Evolutionary conservation across 2,329 filamentous ascomycete species (phyloP), one percentile per base, ranked within the genome.

Genomic region (Rhynchosporium agropyri): DNA sequence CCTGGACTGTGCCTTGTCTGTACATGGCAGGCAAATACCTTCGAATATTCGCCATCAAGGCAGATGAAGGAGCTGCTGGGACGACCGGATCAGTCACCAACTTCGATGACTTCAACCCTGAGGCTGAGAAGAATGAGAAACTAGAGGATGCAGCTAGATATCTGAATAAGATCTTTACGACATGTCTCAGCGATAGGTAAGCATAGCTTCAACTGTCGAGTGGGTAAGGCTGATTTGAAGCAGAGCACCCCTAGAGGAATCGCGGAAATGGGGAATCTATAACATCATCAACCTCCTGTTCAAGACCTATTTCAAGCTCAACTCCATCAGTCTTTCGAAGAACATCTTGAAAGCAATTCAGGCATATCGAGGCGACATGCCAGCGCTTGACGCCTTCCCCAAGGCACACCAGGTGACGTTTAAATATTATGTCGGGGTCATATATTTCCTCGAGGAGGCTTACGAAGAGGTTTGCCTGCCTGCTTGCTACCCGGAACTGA

Each of bases 271-370:
- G 95, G 96, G 92, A 6, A 90, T 97, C 54, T 99, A 99, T 79
- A 93, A 92, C 76, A 89, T 94, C 68, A 92, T 93, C 73, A 98
- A 97, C 74, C 83, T 99, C 7, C 82, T 97, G 13, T 99, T 99
- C 85, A 98, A 98, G 78, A 98, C 93, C 1, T 97, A 98, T 76
- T 99, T 99, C 81, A 96, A 91, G 79, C 81, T 98, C 67, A 97
- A 96, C 77, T 91, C 90, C 40, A 89, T 96, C 62, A 88, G 87
- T n/a, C 81, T 98, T 26, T 96, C 89, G 20, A 92, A 95, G 74
- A 97, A 95, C 68, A 89, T 98, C 56, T 81, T 99, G 53, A 91
- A 89, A 69, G 92, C 92, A 0, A 82, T 99, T 54, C 83, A 88
- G 53, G 93, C 92, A 12, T 89, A 90, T 60, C 80, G 81, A 64